phyloP scores from a whole-genome alignment of 1,284 basidiomycete species.

The Porodaedalea pini region DNA sequence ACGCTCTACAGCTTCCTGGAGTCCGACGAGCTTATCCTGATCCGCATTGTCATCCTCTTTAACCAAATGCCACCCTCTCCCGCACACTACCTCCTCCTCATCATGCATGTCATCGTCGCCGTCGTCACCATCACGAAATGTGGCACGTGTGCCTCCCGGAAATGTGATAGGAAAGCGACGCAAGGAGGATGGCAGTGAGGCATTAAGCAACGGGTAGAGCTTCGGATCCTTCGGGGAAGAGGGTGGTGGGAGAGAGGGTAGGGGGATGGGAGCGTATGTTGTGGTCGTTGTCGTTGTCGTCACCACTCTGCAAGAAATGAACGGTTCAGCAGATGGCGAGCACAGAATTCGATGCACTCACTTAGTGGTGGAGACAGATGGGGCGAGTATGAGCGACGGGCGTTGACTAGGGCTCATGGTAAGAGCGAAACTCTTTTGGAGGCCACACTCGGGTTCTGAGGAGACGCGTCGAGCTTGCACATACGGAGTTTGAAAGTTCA shows the following conservation, averaged over 20 bases:
- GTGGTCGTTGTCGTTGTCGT: slow-evolving; percentile 84
- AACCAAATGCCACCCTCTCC: slow-evolving; percentile 70
- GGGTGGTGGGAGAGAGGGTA: slow-evolving; percentile 66
- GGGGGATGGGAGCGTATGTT: slow-evolving; percentile 74
- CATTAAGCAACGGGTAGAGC: slow-evolving; percentile 69
- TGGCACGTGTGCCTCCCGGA: slow-evolving; percentile 72
- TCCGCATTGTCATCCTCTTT: slow-evolving; percentile 56
- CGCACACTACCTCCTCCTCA: slow-evolving; percentile 63
- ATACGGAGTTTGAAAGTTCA: slow-evolving; percentile 1
- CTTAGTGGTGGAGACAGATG: slow-evolving; percentile 22
- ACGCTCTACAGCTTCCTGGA: slow-evolving; percentile 74
- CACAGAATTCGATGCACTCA: slow-evolving; percentile 18
- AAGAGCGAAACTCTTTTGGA: slow-evolving; percentile 9
- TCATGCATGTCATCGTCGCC: slow-evolving; percentile 65
- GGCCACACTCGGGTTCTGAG: neutral
- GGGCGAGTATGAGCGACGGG: slow-evolving; percentile 18
- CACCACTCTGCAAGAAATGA: slow-evolving; percentile 55
- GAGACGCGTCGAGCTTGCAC: slow-evolving; percentile 3
- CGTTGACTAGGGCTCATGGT: slow-evolving; percentile 21
- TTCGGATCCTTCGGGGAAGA: slow-evolving; percentile 73
- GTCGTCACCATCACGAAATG: slow-evolving; percentile 65
- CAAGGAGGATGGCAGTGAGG: slow-evolving; percentile 62
- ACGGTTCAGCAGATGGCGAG: neutral
- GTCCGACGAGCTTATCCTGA: slow-evolving; percentile 50
- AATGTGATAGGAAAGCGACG: slow-evolving; percentile 73